Evolutionary conservation across 345 rosid genomes (phyloP), one percentile per base, ranked within the genome.

Genomic region (Ceriops decandra): DNA sequence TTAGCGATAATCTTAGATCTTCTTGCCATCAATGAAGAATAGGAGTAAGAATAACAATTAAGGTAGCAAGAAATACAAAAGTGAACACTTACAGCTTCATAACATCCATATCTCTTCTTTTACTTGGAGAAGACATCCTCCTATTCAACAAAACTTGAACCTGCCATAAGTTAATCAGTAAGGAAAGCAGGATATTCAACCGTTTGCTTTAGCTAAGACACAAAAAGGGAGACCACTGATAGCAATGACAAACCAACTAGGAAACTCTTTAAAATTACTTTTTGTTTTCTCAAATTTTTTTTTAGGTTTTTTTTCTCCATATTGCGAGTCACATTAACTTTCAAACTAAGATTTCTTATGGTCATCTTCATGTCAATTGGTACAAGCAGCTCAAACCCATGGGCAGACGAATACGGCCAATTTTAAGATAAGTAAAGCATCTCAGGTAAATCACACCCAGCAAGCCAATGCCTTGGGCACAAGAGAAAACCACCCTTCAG

Each of bases 31-130:
- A n/a, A 53, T 6, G 24, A 7, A 20, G 26, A n/a, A 53, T n/a
- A 6, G 9, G 36, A 33, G 24, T n/a, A n/a, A 38, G 7, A 30
- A 66, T 26, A 21, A 51, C 13, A 6, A 47, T 36, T 35, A 9
- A 52, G 38, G 36, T 33, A 33, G 9, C 8, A 33, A 7, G 36
- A 33, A 33, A 33, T 33, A 33, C 36, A 33, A 33, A 33, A 33
- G 36, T 33, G 36, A 33, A 33, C 27, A 47, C 77, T 62, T 58
- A 80, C 80, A 80, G 35, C 62, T 80, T 76, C 83, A 80, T 76
- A 20, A 80, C 77, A 70, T 80, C 80, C 83, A 76, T 76, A n/a
- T 80, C 83, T 67, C 80, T 76, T 72, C 83, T 76, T 69, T 80
- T 80, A 64, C 80, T 69, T 0, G 83, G 83, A 8, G 83, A 80